Percentiles rank a stretch among this genome's conserved stretches.
phyloP scores from a whole-genome alignment of 148 eudicot species.

The Cornus suecica region DNA sequence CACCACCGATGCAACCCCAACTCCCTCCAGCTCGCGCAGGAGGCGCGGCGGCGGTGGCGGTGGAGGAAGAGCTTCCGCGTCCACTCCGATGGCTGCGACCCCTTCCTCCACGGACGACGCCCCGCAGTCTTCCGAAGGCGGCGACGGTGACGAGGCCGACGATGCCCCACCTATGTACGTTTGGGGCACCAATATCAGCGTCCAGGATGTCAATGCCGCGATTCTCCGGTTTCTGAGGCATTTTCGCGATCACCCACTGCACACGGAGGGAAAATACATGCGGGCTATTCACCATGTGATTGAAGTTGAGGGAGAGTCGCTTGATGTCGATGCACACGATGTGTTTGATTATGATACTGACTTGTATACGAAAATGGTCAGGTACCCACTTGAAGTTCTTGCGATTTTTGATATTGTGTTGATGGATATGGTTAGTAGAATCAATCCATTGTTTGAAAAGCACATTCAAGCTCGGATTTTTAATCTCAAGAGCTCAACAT shows the following conservation, averaged over 20 bases:
- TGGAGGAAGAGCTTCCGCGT: slow-evolving; percentile 15
- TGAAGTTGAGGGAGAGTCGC: slow-evolving; percentile 79
- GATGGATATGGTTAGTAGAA: slow-evolving; percentile 82
- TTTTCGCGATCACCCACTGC: slow-evolving; percentile 43
- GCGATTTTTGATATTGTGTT: slow-evolving; percentile 94
- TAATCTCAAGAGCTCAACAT: slow-evolving; percentile 70
- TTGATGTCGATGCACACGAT: slow-evolving; percentile 88
- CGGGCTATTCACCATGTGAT: slow-evolving; percentile 61
- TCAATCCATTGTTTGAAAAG: slow-evolving; percentile 71
- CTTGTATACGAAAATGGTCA: slow-evolving; percentile 89
- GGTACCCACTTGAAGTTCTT: slow-evolving; percentile 93
- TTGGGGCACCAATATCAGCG: slow-evolving; percentile 97
- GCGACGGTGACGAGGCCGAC: slow-evolving; percentile 57
- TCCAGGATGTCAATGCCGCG: slow-evolving; percentile 81
- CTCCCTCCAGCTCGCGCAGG: slow-evolving; percentile 31
- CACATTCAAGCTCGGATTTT: slow-evolving; percentile 91
- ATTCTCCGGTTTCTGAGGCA: slow-evolving; percentile 78
- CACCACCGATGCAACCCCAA: slow-evolving; percentile 29
- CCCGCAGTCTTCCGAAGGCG: slow-evolving; percentile 68
- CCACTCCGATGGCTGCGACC: slow-evolving; percentile 34
- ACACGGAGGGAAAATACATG: slow-evolving; percentile 86
- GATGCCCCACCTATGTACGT: slow-evolving; percentile 87
- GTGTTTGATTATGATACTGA: slow-evolving; percentile 86
- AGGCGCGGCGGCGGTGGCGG: slow-evolving; percentile 22
- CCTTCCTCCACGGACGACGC: slow-evolving; percentile 41